Base-by-base conservation (phyloP, 108 stramenopile species). In the Nitzschia sp. region DNA sequence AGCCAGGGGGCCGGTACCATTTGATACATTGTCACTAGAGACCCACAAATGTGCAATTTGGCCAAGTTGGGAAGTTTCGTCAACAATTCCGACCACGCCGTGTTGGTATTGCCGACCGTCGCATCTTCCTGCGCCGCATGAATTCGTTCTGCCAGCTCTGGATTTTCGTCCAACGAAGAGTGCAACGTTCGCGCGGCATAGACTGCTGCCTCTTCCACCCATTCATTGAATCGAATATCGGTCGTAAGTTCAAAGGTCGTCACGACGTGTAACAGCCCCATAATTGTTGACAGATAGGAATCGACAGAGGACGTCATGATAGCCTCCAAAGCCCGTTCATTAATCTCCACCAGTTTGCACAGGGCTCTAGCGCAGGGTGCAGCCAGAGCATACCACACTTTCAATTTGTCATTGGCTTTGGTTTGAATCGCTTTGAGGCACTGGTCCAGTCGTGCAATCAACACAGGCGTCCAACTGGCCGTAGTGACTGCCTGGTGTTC, bases 101-200 rank as follows among this genome's bases (percentile, higher is more conserved):
- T 0, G 8, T 1, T 0, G 48, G 30, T 32, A n/a, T 15, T 26
- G 23, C 13, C 60, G 26, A 46, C 46, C n/a, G n/a, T n/a, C n/a
- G n/a, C n/a, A n/a, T n/a, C n/a, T n/a, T n/a, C n/a, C 0, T 36
- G 30, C 18, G 35, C 34, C 21, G 54, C 29, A 46, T 58, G 13
- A 5, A 62, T 21, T 29, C 47, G 59, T 18, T 63, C 45, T 18
- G 60, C 70, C 25, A 91, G 35, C 0, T 79, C 68, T 11, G 19
- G 21, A 73, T 92, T 92, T 24, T 92, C 91, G 64, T 92, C 87
- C 36, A 85, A 61, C 2, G 86, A 55, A 2, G 91, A 92, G 60
- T 92, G 87, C 27, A 92, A 35, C 35, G 78, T 71, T 45, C 91
- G 73, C 1, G 80, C 60, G 2, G 86, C 77, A 70, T 80, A 84